Percentiles rank a stretch among this genome's conserved stretches.
Evolutionary conservation across 768 basidiomycete species (phyloP).

Genomic region (Naganishia kalamii): DNA sequence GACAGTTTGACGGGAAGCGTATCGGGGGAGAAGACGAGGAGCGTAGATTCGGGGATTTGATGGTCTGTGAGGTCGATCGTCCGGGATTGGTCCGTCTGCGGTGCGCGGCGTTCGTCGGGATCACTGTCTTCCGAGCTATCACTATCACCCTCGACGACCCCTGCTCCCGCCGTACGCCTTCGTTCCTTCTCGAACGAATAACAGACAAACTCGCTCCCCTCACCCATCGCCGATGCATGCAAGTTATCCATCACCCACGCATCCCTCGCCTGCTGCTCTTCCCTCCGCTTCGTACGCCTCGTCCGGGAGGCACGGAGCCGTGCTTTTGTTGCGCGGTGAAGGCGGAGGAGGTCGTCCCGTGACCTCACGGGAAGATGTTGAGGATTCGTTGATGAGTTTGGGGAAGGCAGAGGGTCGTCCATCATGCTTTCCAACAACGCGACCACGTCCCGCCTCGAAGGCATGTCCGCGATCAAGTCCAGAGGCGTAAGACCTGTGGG

Average conservation of each 20-base stretch:
- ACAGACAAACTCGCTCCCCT: conserved; percentile 17
- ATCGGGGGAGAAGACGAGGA: conserved; percentile 87
- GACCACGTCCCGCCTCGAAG: conserved; percentile 76
- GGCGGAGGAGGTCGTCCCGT: background rate
- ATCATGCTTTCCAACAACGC: conserved; percentile 83
- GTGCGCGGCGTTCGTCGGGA: background rate
- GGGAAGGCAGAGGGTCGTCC: conserved; percentile 48
- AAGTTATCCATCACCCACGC: background rate
- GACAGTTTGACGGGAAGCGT: conserved; percentile 71
- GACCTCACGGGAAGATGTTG: background rate
- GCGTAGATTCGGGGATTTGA: conserved; percentile 61
- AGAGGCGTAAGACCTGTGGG: conserved; percentile 73
- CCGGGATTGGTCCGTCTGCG: background rate
- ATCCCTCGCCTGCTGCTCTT: conserved; percentile 15
- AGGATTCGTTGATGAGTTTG: no score
- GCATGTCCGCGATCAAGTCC: conserved; percentile 76
- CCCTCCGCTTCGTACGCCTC: background rate
- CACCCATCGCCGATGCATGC: conserved; percentile 10
- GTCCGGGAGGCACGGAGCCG: background rate
- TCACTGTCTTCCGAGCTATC: conserved; percentile 42
- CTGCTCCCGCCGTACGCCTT: conserved; percentile 44
- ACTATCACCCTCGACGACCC: conserved; percentile 56
- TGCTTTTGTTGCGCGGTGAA: background rate
- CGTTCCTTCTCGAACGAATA: conserved; percentile 14
- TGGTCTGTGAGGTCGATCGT: background rate